A percentile compares a stretch with the other conserved stretches of the same genome.
Evolutionary conservation across 176 grass and related monocot species (phyloP).

Genomic region (Triticum aestivum): IWGSC_CS_RefSeq_v2.1 NC_057800.1:703097417-703097916

Average conservation of each 20-base stretch:
- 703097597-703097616: neutral
- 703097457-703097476: neutral
- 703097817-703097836: neutral
- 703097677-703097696: too few species aligned
- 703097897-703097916: too few species aligned
- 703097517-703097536: neutral
- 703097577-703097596: neutral
- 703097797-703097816: neutral
- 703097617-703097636: neutral
- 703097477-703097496: neutral
- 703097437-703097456: neutral
- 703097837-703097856: too few species aligned
- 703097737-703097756: too few species aligned
- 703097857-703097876: too few species aligned
- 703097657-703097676: too few species aligned
- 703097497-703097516: neutral
- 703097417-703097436: neutral
- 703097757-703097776: too few species aligned
- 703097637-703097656: too few species aligned
- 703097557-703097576: neutral
- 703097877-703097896: too few species aligned
- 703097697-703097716: too few species aligned
- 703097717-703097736: too few species aligned
- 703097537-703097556: neutral
- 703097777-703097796: too few species aligned